A percentile compares a stretch with the other conserved stretches of the same genome.
These are phyloP conservation scores for Pholiota molesta DNA, from an alignment of 768 basidiomycete genomes.

Conservation along the genomic window DNA sequence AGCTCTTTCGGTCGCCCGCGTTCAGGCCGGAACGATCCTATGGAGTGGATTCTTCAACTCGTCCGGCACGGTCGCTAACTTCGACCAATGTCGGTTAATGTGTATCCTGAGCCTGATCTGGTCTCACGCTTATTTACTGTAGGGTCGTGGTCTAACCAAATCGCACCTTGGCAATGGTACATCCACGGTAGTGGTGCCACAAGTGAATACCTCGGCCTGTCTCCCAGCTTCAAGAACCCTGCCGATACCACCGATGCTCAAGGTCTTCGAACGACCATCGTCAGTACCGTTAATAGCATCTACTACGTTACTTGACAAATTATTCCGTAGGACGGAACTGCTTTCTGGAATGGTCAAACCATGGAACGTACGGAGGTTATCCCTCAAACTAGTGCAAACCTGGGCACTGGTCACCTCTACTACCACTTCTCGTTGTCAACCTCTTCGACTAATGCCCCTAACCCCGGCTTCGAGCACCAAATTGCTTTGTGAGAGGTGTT, in stretches of 20 bases:
- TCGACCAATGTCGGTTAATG: constrained; percentile 17
- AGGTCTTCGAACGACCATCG: constrained; percentile 23
- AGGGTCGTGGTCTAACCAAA: constrained; percentile 26
- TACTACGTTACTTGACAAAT: background rate
- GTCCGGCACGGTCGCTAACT: constrained; percentile 17
- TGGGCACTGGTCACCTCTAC: constrained; percentile 25
- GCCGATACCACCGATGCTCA: constrained; percentile 24
- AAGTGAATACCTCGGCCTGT: constrained; percentile 19
- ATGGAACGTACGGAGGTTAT: constrained; percentile 24
- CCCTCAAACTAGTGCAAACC: constrained; percentile 22
- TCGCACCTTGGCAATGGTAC: constrained; percentile 25
- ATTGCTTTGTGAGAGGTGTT: constrained; percentile 20
- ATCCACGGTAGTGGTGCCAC: constrained; percentile 22
- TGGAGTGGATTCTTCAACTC: constrained; percentile 26
- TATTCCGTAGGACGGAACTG: constrained; percentile 17
- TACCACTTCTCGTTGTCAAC: constrained; percentile 24
- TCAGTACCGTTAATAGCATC: background rate
- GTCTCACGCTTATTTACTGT: background rate
- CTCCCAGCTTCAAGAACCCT: constrained; percentile 23
- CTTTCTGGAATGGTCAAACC: constrained; percentile 25
- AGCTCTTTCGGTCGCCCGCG: constrained; percentile 18
- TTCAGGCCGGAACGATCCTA: constrained; percentile 20
- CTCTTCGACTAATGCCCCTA: constrained; percentile 20
- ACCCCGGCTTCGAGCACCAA: constrained; percentile 23
- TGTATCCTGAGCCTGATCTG: background rate